Percentiles rank a stretch among this genome's conserved stretches.
phyloP scores from a whole-genome alignment of 306 rosid genomes.

The Arachis hypogaea region DNA sequence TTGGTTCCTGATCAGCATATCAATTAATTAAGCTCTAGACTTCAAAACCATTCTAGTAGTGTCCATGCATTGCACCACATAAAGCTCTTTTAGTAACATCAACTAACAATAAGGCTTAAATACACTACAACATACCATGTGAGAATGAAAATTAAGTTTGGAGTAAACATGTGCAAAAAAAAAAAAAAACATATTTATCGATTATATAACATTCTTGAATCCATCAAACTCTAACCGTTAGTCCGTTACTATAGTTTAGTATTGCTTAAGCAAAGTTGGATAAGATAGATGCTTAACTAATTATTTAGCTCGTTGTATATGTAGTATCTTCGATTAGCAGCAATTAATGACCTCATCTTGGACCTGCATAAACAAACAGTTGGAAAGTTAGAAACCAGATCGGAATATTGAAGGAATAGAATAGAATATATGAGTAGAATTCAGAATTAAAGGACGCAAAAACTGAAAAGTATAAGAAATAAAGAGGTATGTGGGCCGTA shows the following conservation, averaged over 20 bases:
- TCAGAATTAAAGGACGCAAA: not conserved
- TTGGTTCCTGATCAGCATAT: constrained; percentile 1
- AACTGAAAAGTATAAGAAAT: not conserved
- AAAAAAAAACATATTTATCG: no score
- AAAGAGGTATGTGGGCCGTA: constrained; percentile 15
- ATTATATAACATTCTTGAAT: not conserved
- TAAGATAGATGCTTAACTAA: constrained; percentile 32
- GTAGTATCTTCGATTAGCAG: constrained; percentile 4
- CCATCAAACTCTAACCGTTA: not conserved
- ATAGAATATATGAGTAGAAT: constrained; percentile 8
- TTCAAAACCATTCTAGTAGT: no score
- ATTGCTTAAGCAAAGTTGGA: constrained; percentile 14
- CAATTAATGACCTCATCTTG: constrained; percentile 25
- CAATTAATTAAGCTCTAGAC: not conserved
- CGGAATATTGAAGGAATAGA: constrained; percentile 34
- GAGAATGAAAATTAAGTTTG: no score
- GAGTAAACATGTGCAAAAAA: no score
- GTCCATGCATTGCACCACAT: no score
- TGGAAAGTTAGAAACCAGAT: constrained; percentile 40
- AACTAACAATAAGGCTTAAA: no score
- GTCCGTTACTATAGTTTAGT: no score
- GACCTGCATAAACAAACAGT: constrained; percentile 27
- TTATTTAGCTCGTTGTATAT: not conserved
- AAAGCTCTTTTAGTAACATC: no score
- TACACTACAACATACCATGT: no score